Conservation (phyloP, 31 red algal genomes). For the Porphyra umbilicalis region DNA sequence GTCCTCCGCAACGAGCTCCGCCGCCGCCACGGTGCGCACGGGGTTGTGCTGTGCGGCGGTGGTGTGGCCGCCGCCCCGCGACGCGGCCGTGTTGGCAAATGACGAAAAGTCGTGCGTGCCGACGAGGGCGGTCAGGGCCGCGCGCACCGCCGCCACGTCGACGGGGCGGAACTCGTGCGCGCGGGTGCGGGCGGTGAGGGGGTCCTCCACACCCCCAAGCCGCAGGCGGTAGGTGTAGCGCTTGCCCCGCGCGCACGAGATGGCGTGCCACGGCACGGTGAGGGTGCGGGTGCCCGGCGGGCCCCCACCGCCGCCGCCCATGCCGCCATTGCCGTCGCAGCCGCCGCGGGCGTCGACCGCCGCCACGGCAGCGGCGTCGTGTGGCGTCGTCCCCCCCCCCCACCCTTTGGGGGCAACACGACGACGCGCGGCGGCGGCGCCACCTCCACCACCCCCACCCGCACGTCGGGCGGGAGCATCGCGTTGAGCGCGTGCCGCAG, state of each 20-base stretch:
- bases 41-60: slow-evolving; percentile 27
- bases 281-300: slow-evolving; percentile 1
- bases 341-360: too few relatives aligned
- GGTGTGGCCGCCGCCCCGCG: slow-evolving; percentile 11
- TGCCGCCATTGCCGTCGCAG: neutral
- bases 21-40: slow-evolving; percentile 40
- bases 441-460: slow-evolving; percentile 36
- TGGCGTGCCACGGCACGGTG: slow-evolving; percentile 38
- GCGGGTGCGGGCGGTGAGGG: slow-evolving; percentile 41
- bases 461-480: slow-evolving; percentile 68
- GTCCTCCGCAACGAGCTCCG: slow-evolving; percentile 28
- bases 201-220: slow-evolving; percentile 43
- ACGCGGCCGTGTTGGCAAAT: slow-evolving; percentile 52
- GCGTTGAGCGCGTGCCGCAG: slow-evolving; percentile 39
- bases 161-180: slow-evolving; percentile 34
- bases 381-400: neutral
- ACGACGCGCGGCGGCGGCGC: slow-evolving; percentile 15
- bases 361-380: neutral
- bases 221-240: slow-evolving; percentile 79
- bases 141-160: slow-evolving; percentile 3
- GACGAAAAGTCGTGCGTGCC: slow-evolving; percentile 94
- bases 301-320: neutral
- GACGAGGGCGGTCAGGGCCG: slow-evolving; percentile 31
- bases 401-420: neutral
- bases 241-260: slow-evolving; percentile 51